phyloP scores from a whole-genome alignment of 768 basidiomycete genomes.

The Favolaschia claudopus region DNA sequence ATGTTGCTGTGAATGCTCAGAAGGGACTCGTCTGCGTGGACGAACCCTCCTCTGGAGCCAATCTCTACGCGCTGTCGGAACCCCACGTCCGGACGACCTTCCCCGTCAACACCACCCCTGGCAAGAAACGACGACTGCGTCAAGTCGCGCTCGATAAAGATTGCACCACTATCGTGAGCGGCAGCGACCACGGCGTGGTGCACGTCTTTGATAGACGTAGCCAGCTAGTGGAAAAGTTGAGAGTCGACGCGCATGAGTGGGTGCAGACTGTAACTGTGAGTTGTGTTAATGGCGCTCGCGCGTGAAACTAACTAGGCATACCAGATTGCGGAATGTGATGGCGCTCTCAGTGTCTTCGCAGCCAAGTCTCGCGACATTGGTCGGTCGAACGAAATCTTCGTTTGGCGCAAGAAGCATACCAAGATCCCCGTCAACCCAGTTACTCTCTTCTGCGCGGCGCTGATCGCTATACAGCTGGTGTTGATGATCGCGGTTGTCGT shows the following conservation, averaged over 20 bases:
- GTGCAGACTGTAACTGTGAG: conserved; percentile 21
- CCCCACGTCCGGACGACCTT: no score
- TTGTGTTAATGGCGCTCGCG: conserved; percentile 2
- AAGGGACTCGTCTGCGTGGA: conserved; percentile 15
- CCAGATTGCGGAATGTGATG: conserved; percentile 17
- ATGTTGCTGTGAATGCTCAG: conserved; percentile 13
- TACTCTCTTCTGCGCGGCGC: neutral
- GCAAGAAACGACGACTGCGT: neutral
- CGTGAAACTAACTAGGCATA: conserved; percentile 1
- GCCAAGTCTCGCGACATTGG: conserved; percentile 14
- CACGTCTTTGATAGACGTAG: conserved; percentile 24
- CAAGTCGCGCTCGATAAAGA: neutral
- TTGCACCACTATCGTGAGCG: conserved; percentile 23
- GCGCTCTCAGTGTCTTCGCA: conserved; percentile 12
- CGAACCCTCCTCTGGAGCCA: no score
- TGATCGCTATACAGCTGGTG: conserved; percentile 14
- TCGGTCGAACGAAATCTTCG: conserved; percentile 7
- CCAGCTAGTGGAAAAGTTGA: conserved; percentile 17
- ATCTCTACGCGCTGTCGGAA: no score
- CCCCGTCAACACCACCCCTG: no score
- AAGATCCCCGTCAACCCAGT: conserved; percentile 4
- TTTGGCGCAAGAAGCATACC: conserved; percentile 16
- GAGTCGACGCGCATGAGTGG: conserved; percentile 15
- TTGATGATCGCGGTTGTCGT: conserved; percentile 4
- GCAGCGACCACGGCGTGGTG: conserved; percentile 29